Evolutionary conservation across 352 stramenopile species (phyloP), one percentile per base, ranked within the genome.

Genomic region (Phytophthora palmivora): DNA sequence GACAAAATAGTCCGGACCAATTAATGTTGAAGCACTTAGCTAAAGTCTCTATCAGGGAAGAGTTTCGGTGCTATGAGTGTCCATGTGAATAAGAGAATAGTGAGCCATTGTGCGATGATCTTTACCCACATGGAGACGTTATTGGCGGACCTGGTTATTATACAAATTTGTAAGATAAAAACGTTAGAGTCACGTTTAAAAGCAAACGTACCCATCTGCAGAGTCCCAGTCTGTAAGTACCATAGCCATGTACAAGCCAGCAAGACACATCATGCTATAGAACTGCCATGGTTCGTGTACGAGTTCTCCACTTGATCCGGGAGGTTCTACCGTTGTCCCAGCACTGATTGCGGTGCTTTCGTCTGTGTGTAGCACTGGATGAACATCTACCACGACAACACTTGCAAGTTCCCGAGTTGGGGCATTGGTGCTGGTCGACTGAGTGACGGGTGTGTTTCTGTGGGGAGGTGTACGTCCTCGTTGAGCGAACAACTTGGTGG

Each of bases 51-150:
- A 53, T 98, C 76, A 0, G 96, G 95, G 64, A 98, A 98, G n/a
- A 99, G 49, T 54, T 87, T 91, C 2, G 97, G 97, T 1, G 97
- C 97, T 3, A 97, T 43, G 16, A 98, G 72, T 11, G 96, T 98
- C 97, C 96, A 99, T 7, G 90, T 64, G 67, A 99, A 99, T 2
- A 99, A 64, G 11, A 91, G 49, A 33, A 98, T 85, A n/a, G 88
- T 93, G 39, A 97, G 58, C 95, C 96, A 99, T 58, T 99, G 96
- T 19, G 91, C 87, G 10, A 82, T 72, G 70, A 98, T 97, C 37
- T 98, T 94, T 53, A 99, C 94, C 94, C 95, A 99, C 95, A 99
- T 98, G 15, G 85, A 96, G 1, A 96, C 76, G 12, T 86, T 80
- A 30, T 90, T 89, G 42, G 58, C 79, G 3, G 73, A 69, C n/a